Percentiles rank a stretch among this genome's conserved stretches.
These are phyloP conservation scores for Asterophora lycoperdoides DNA, from an alignment of 768 basidiomycete genomes.

Conservation along the genomic window DNA sequence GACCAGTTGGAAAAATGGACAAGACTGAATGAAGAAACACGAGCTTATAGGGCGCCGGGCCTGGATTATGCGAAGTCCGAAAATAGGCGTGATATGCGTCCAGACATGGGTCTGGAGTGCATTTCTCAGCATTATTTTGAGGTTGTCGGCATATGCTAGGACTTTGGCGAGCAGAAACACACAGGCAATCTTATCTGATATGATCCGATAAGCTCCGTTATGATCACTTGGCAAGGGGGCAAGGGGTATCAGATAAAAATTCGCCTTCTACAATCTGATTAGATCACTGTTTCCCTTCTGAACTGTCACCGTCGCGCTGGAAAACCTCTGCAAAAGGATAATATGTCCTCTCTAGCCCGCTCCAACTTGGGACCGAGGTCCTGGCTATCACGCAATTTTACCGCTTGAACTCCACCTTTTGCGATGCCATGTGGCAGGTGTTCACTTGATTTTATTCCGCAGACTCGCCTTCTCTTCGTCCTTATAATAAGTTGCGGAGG, in stretches of 20 bases:
- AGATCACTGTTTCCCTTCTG: constrained; percentile 13
- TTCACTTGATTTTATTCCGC: no score
- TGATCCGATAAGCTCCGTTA: constrained; percentile 21
- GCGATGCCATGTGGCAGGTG: not conserved
- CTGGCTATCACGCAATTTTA: constrained; percentile 10
- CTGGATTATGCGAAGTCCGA: not conserved
- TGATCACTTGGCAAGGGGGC: constrained; percentile 16
- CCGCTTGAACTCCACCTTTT: not conserved
- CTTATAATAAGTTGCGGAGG: no score
- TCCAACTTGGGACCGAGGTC: no score
- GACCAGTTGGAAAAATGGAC: not conserved
- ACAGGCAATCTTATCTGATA: constrained; percentile 33
- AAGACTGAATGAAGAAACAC: not conserved
- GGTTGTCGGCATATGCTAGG: no score
- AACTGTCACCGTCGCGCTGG: constrained; percentile 9
- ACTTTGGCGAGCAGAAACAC: not conserved
- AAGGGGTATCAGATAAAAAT: constrained; percentile 24
- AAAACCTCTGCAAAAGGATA: constrained; percentile 4
- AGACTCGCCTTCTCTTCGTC: no score
- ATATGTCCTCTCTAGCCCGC: no score
- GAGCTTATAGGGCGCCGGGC: not conserved
- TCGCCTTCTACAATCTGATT: constrained; percentile 22
- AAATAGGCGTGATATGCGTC: not conserved
- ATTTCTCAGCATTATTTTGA: no score
- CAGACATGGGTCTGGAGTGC: constrained; percentile 9